Percentiles rank a stretch among this genome's conserved stretches.
These are phyloP conservation scores for Trichosporon sp. DNA, from an alignment of 1,284 basidiomycete genomes.

Conservation along the genomic window DNA sequence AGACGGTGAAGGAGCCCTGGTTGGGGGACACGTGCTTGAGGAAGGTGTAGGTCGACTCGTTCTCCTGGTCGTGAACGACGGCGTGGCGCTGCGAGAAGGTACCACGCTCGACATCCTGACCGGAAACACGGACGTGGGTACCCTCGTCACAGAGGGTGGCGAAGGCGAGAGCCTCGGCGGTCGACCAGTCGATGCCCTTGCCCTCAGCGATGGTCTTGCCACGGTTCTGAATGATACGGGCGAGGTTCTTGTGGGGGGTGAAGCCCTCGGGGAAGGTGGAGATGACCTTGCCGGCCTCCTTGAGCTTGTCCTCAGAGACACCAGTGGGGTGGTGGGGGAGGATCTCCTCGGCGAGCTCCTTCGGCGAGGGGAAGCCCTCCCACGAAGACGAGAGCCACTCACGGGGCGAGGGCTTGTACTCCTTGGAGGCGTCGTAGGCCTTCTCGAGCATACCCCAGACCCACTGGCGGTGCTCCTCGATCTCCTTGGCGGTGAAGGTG, in stretches of 20 bases:
- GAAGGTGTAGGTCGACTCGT: slow-evolving; percentile 82
- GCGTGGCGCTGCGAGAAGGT: slow-evolving; percentile 99
- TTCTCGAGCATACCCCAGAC: slow-evolving; percentile 98
- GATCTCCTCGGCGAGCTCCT: slow-evolving; percentile 86
- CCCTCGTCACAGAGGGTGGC: slow-evolving; percentile 88
- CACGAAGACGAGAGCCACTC: slow-evolving; percentile 98
- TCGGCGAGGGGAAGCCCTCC: slow-evolving; percentile 97
- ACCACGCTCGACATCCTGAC: slow-evolving; percentile 98
- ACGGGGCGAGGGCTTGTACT: slow-evolving; percentile 85
- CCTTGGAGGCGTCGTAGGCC: slow-evolving; percentile 81
- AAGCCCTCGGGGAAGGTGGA: slow-evolving; percentile 81
- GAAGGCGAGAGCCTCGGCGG: slow-evolving; percentile 97
- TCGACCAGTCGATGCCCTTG: slow-evolving; percentile 93
- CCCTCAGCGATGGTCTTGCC: slow-evolving; percentile 89
- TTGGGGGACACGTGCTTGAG: slow-evolving; percentile 79
- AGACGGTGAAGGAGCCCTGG: slow-evolving; percentile 88
- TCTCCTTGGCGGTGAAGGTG: slow-evolving; percentile 91
- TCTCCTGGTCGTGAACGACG: slow-evolving; percentile 92
- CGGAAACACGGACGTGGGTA: slow-evolving; percentile 90
- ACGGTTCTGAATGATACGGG: slow-evolving; percentile 80
- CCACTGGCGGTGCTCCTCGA: slow-evolving; percentile 98
- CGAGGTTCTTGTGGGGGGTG: slow-evolving; percentile 85
- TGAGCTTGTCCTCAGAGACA: slow-evolving; percentile 67
- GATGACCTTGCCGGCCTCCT: slow-evolving; percentile 78
- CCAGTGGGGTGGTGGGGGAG: slow-evolving; percentile 87